phyloP scores from a whole-genome alignment of 2,329 filamentous ascomycete species.

The Akanthomyces uredinophilus region DNA sequence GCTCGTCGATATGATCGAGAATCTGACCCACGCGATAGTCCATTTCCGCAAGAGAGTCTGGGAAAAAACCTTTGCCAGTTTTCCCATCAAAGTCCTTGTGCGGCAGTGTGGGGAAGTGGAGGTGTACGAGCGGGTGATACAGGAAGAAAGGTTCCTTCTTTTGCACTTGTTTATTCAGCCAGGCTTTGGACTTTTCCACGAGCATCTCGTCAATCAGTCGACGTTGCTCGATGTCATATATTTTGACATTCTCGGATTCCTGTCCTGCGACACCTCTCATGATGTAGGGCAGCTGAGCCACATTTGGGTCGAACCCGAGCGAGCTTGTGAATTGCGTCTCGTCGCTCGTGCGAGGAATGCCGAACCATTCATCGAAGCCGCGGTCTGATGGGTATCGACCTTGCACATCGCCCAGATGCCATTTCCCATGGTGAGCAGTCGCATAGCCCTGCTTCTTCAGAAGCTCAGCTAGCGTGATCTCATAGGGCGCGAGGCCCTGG shows the following conservation, averaged over 20 bases:
- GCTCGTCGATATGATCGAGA: conserved; percentile 26
- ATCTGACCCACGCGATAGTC: conserved; percentile 28
- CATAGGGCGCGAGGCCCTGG: conserved; percentile 29
- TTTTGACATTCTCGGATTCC: conserved; percentile 25
- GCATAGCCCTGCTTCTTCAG: conserved; percentile 26
- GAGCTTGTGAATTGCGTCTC: conserved; percentile 32
- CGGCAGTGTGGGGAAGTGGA: conserved; percentile 30
- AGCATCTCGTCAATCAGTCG: conserved; percentile 29
- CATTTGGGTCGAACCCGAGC: conserved; percentile 27
- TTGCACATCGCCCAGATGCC: conserved; percentile 31
- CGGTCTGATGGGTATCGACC: conserved; percentile 31
- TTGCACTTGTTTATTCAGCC: conserved; percentile 24
- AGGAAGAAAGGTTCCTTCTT: conserved; percentile 26
- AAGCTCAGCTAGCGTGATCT: conserved; percentile 27
- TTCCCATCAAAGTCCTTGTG: conserved; percentile 26
- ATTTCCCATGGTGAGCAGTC: conserved; percentile 31
- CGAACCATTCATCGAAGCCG: conserved; percentile 34
- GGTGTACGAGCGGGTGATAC: conserved; percentile 30
- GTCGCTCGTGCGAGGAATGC: conserved; percentile 32
- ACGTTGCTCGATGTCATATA: conserved; percentile 29
- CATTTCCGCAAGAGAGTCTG: conserved; percentile 31
- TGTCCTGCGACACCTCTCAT: conserved; percentile 26
- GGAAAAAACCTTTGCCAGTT: conserved; percentile 27
- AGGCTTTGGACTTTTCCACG: conserved; percentile 27
- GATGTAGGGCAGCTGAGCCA: conserved; percentile 30